A percentile compares a stretch with the other conserved stretches of the same genome.
These are phyloP conservation scores for Tylopilus sp. DNA, from an alignment of 768 basidiomycete genomes.

Conservation along the genomic window DNA sequence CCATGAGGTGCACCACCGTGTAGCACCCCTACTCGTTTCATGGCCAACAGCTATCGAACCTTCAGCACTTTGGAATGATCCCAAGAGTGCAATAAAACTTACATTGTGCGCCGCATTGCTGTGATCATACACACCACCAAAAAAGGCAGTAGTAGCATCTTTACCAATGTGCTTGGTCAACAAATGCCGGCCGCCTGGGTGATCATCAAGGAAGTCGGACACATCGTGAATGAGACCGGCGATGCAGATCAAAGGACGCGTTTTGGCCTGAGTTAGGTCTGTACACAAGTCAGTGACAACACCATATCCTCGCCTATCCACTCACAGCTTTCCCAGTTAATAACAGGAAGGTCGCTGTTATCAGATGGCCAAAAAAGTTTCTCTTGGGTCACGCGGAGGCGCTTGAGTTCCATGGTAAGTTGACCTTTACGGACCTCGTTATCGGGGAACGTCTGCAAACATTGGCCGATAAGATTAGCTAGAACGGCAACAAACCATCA, in stretches of 20 bases:
- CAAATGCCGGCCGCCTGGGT: slow-evolving; percentile 86
- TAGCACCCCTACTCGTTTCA: slow-evolving; percentile 57
- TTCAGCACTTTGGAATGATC: slow-evolving; percentile 4
- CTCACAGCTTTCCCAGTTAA: slow-evolving; percentile 85
- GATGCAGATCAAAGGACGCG: slow-evolving; percentile 79
- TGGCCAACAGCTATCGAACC: slow-evolving; percentile 29
- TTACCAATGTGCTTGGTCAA: slow-evolving; percentile 83
- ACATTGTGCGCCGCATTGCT: slow-evolving; percentile 87
- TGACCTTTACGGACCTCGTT: slow-evolving; percentile 83
- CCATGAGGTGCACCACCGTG: slow-evolving; percentile 52
- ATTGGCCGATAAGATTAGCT: not conserved
- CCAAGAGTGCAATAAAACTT: slow-evolving; percentile 12
- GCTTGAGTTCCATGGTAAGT: slow-evolving; percentile 92
- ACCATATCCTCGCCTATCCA: slow-evolving; percentile 2
- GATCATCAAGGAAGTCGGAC: slow-evolving; percentile 79
- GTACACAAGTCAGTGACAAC: slow-evolving; percentile 1
- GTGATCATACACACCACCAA: slow-evolving; percentile 88
- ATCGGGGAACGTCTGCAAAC: slow-evolving; percentile 51
- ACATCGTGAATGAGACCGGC: slow-evolving; percentile 95
- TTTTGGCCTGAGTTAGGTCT: slow-evolving; percentile 79
- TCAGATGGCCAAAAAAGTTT: slow-evolving; percentile 76
- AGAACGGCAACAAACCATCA: not conserved
- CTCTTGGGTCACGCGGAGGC: slow-evolving; percentile 75
- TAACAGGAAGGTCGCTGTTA: slow-evolving; percentile 70
- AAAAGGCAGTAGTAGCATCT: slow-evolving; percentile 92